Evolutionary conservation across 495 filamentous ascomycete species (phyloP).

Genomic region (Chaetomium cochliodes): DNA sequence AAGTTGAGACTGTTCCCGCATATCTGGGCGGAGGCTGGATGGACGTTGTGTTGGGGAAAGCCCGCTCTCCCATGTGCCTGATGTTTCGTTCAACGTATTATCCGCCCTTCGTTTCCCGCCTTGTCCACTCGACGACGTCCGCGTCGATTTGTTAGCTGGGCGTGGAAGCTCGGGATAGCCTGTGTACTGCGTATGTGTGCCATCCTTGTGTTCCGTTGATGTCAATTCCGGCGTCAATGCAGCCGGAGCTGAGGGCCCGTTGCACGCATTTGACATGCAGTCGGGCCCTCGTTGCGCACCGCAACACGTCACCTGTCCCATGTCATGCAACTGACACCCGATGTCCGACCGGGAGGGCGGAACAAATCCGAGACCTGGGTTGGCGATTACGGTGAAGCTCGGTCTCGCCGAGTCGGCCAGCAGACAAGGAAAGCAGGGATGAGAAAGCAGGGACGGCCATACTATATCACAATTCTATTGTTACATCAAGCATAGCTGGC

Average conservation of each 20-base stretch:
- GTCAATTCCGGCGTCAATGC: slow-evolving; percentile 1
- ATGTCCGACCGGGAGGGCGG: background rate
- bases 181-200: background rate
- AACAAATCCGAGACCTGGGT: background rate
- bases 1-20: background rate
- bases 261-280: background rate
- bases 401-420: background rate
- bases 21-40: background rate
- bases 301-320: background rate
- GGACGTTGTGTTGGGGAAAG: slow-evolving; percentile 5
- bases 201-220: background rate
- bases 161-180: background rate
- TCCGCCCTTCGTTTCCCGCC: background rate
- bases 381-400: background rate
- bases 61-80: background rate
- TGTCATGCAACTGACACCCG: background rate
- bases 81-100: background rate
- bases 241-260: background rate
- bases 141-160: background rate
- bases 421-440: background rate
- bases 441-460: background rate
- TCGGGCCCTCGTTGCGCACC: background rate
- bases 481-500: slow-evolving; percentile 5
- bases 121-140: background rate
- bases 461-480: slow-evolving; percentile 15